phyloP scores from a whole-genome alignment of 78 protist species.

The Mantamonas sphyraenae region DNA sequence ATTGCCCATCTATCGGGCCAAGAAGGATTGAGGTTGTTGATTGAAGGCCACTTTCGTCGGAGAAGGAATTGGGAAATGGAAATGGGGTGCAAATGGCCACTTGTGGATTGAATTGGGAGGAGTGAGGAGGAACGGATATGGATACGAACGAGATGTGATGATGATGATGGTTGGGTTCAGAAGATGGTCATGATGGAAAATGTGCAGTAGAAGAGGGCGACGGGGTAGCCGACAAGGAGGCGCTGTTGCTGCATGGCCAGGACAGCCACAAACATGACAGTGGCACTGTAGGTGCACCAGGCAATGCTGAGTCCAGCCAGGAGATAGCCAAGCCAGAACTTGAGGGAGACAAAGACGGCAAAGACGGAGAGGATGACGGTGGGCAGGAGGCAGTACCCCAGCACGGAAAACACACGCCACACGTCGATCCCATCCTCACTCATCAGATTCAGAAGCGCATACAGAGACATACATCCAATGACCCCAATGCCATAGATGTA shows the following conservation, averaged over 20 bases:
- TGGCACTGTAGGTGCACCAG: conserved; percentile 74
- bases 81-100: no score
- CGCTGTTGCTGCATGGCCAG: conserved; percentile 55
- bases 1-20: conserved; percentile 36
- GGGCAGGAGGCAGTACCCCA: conserved; percentile 87
- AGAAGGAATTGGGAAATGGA: no score
- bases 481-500: conserved; percentile 80
- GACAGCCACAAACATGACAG: conserved; percentile 63
- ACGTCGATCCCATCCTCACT: conserved; percentile 42
- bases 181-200: conserved; percentile 79
- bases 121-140: no score
- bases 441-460: conserved; percentile 60
- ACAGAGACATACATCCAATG: conserved; percentile 71
- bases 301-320: conserved; percentile 32
- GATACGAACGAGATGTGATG: no score
- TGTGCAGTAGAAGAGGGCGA: conserved; percentile 65
- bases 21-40: no score
- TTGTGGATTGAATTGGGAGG: no score
- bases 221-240: conserved; percentile 73
- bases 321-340: conserved; percentile 35
- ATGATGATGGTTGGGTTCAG: no score
- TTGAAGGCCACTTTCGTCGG: no score
- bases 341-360: conserved; percentile 29
- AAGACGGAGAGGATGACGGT: conserved; percentile 71
- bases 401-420: conserved; percentile 42